Base-by-base conservation (phyloP, 495 filamentous ascomycete genomes). In the Talaromyces stipitatus region DNA sequence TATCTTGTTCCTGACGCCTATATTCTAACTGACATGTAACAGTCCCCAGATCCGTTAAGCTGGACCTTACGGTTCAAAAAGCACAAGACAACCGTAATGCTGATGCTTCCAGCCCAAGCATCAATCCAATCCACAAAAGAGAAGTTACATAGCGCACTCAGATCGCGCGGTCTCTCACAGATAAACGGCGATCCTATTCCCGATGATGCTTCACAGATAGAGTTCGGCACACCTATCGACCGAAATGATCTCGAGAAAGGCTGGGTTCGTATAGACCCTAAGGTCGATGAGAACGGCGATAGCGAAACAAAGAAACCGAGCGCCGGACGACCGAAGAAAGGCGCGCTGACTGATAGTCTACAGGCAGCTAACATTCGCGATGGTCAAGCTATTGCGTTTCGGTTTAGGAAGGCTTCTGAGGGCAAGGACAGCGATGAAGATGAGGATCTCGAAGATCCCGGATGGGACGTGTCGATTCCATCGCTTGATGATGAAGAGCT, bases 51-150 rank as follows among this genome's bases (percentile, higher is more conserved):
- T 55, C 61, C 74, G 14, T 54, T 66, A 16, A 75, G 82, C 27
- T 75, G 82, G 70, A 90, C 88, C 10, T 68, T 96, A 33, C 81
- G 86, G 24, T 83, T 95, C 69, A 96, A 95, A 63, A 77, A 87
- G 70, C 83, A 87, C 69, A 87, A 82, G 57, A 85, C 83, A 56
- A 95, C 89, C 24, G 75, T 95, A 62, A 78, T 92, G 62, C 75
- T 96, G 27, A 82, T 89, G 61, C 77, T 85, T 27, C 78, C 82
- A 33, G 74, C 85, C 2, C 73, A 81, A 43, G 77, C 84, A 59
- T 65, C 83, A 26, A 83, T 95, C 62, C 58, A 68, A 18, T 68
- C 74, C 2, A 69, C 90, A 43, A 88, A 87, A 64, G 60, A 78
- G 7, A 79, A 86, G 7, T 80, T 96, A 2, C 74, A 91, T 16